These are phyloP conservation scores for Macaranga tanarius DNA, from an alignment of 441 rosid genomes.

Conservation along the genomic window DNA sequence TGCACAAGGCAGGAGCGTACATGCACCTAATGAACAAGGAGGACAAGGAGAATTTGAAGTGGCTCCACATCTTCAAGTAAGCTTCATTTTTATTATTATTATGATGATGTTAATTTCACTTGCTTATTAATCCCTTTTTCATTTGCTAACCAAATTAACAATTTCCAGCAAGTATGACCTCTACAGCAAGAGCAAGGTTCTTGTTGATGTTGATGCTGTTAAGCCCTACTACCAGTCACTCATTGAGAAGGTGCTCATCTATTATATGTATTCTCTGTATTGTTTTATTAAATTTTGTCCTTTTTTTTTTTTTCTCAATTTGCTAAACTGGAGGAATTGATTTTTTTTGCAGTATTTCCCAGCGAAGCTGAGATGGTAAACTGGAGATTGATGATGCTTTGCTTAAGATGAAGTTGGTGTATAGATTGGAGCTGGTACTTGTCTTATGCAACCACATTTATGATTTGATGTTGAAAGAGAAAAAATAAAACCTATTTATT, in stretches of 20 bases:
- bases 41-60: conserved; percentile 62
- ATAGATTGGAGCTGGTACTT: neutral
- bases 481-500: no score
- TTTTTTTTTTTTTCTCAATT: neutral
- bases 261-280: neutral
- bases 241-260: conserved; percentile 48
- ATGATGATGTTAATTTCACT: neutral
- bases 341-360: conserved; percentile 46
- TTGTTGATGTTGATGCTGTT: conserved; percentile 66
- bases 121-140: no score
- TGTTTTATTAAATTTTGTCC: no score
- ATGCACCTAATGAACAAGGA: conserved; percentile 63
- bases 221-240: conserved; percentile 84
- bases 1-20: conserved; percentile 73
- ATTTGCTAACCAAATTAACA: neutral
- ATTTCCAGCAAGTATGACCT: conserved; percentile 81
- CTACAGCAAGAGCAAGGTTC: conserved; percentile 89
- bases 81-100: neutral
- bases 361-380: conserved; percentile 45
- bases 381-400: no score
- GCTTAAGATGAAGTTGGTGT: neutral
- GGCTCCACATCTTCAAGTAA: conserved; percentile 58
- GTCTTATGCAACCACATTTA: neutral
- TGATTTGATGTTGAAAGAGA: no score
- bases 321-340: neutral